phyloP scores from a whole-genome alignment of 106 monocot genomes.

The Narthecium ossifragum region DNA sequence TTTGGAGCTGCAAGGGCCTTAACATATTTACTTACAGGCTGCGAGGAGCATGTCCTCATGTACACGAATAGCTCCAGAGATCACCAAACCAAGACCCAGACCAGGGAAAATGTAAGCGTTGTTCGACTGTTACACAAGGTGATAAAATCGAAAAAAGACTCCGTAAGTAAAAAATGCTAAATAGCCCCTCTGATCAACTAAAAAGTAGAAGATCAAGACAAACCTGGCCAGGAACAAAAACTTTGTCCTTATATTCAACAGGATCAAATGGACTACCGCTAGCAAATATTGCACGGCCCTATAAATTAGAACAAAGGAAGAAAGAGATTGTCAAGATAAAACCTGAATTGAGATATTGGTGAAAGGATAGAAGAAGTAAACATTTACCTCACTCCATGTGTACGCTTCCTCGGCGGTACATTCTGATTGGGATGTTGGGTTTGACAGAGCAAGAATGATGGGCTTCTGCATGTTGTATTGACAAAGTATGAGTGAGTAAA shows the following conservation, averaged over 20 bases:
- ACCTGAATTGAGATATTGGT: neutral
- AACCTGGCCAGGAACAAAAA: constrained; percentile 65
- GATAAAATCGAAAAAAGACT: too few species aligned
- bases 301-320: constrained; percentile 11
- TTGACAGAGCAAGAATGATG: constrained; percentile 55
- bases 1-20: neutral
- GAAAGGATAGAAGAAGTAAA: neutral
- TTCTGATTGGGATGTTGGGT: constrained; percentile 76
- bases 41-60: constrained; percentile 79
- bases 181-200: too few species aligned
- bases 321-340: neutral
- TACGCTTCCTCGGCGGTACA: constrained; percentile 79
- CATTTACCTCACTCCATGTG: constrained; percentile 59
- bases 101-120: constrained; percentile 92
- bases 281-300: constrained; percentile 81
- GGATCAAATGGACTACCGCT: constrained; percentile 85
- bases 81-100: constrained; percentile 70
- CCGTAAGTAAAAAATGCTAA: too few species aligned
- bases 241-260: constrained; percentile 52
- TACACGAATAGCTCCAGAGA: constrained; percentile 67
- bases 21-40: constrained; percentile 43
- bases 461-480: constrained; percentile 48
- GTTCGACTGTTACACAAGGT: constrained; percentile 62
- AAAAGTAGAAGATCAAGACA: too few species aligned
- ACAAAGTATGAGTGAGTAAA: neutral